Base-by-base conservation (phyloP, 768 basidiomycete species). In the Pisolithus marmoratus region DNA sequence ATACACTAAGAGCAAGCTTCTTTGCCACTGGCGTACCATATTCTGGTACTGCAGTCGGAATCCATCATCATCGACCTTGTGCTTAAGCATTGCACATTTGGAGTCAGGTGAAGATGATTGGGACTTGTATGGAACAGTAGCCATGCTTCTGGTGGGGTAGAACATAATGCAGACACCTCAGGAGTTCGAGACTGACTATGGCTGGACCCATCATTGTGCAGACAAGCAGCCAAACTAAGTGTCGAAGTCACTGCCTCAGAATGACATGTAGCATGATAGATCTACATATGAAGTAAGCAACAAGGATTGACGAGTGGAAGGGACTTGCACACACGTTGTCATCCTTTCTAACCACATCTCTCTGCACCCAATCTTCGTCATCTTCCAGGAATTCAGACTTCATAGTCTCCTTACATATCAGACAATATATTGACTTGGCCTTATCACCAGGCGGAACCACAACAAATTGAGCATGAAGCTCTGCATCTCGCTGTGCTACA, bases 331-430 rank as follows among this genome's bases (percentile, higher is more conserved):
- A 49, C 66, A 93, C 92, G 74, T 80, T 80, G 51, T 87, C 88
- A 57, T 95, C 90, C 55, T 85, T 84, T 68, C 77, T 81, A 19
- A 91, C 76, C 0, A 94, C 92, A 63, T 99, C 95, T 64, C 80
- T 82, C 93, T 93, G 98, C 12, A 96, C 87, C 94, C 94, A 98
- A 54, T 96, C 95, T 72, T 97, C 95, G 54, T 94, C 93, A 45
- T 96, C 94, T 65, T 97, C 93, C 51, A 85, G 69, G 66, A 90
- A 98, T 73, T 96, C 95, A 57, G 85, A 82, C 74, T 91, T 90
- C 67, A 97, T 77, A 50, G 68, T 70, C 70, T 99, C 95, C 75
- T 95, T 96, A 82, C 95, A 99, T 59, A 99, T 90, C 23, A 94
- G 93, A 76, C 95, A 99, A 56, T 86, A 82, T 60, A 91, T 71